phyloP scores from a whole-genome alignment of 2,329 filamentous ascomycete genomes.

The Uncinocarpus reesii region DNA sequence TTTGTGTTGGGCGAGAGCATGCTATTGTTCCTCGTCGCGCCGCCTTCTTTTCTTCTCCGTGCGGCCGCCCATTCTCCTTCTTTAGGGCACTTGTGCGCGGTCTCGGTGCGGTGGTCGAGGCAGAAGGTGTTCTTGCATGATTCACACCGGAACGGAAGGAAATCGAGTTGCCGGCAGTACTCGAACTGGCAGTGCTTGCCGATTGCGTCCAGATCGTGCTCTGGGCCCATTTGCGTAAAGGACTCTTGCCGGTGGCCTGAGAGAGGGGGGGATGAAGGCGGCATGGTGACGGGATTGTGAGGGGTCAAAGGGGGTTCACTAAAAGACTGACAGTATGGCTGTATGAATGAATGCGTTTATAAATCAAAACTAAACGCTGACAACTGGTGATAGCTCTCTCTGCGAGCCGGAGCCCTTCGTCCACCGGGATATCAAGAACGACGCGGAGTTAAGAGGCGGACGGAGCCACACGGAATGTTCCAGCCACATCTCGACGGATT shows the following conservation, averaged over 20 bases:
- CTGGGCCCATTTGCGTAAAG: constrained; percentile 36
- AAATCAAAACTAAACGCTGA: no score
- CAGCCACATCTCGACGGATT: constrained; percentile 6
- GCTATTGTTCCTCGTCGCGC: constrained; percentile 21
- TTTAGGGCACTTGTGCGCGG: constrained; percentile 58
- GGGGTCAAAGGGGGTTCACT: background rate
- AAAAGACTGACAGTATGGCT: background rate
- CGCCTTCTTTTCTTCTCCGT: constrained; percentile 33
- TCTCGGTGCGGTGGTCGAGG: constrained; percentile 84
- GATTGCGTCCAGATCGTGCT: constrained; percentile 71
- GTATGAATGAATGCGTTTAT: background rate
- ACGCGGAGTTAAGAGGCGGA: no score
- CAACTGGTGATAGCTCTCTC: no score
- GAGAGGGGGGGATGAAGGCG: constrained; percentile 5
- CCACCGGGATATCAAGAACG: no score
- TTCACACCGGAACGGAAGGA: constrained; percentile 88
- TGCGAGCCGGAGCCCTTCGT: no score
- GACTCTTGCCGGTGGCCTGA: constrained; percentile 19
- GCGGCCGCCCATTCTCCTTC: constrained; percentile 51
- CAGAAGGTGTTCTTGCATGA: constrained; percentile 79
- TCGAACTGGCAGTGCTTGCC: constrained; percentile 83
- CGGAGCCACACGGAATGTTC: constrained; percentile 10
- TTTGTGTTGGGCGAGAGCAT: constrained; percentile 32
- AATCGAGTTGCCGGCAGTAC: constrained; percentile 90
- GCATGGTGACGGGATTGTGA: constrained; percentile 4